Percentiles rank a stretch among this genome's conserved stretches.
phyloP scores from a whole-genome alignment of 169 alveolate genomes.

The Cryptosporidium viatorum region DNA sequence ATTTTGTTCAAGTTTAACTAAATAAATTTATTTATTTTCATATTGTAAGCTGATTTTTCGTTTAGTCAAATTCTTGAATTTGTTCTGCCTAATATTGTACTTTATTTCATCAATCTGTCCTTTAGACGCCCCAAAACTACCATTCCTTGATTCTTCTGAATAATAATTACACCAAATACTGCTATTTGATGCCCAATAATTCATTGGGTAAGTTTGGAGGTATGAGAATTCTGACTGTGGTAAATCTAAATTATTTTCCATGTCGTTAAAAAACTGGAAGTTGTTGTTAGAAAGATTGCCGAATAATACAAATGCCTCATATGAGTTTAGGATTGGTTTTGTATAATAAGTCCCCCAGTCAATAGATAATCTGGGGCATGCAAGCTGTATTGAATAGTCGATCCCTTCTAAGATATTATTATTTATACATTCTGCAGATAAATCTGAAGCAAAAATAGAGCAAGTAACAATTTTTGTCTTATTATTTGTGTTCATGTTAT shows the following conservation, averaged over 20 bases:
- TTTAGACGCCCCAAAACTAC: conserved; percentile 26
- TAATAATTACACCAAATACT: conserved; percentile 66
- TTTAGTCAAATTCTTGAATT: conserved; percentile 6
- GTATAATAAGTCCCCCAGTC: conserved; percentile 97
- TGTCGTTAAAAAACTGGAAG: neutral
- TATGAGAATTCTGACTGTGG: conserved; percentile 17
- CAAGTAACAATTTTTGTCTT: neutral
- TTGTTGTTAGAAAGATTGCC: conserved; percentile 80
- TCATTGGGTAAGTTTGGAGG: conserved; percentile 52
- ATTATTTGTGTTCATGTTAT: conserved; percentile 76
- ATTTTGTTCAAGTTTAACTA: neutral
- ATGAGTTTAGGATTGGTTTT: conserved; percentile 95
- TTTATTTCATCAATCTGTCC: conserved; percentile 14
- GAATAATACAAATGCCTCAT: conserved; percentile 96
- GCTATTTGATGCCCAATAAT: conserved; percentile 59
- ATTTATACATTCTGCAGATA: conserved; percentile 8
- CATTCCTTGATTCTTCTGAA: conserved; percentile 35
- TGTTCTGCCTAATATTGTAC: conserved; percentile 3
- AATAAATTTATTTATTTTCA: neutral
- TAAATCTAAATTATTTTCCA: neutral
- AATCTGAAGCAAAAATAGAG: conserved; percentile 23
- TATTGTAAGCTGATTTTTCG: conserved; percentile 14
- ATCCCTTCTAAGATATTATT: conserved; percentile 14
- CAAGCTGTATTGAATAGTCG: conserved; percentile 86
- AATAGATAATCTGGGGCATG: conserved; percentile 98